Percentiles rank a stretch among this genome's conserved stretches.
phyloP scores from a whole-genome alignment of 2,329 filamentous ascomycete genomes.

The Pseudofabraea citricarpa region DNA sequence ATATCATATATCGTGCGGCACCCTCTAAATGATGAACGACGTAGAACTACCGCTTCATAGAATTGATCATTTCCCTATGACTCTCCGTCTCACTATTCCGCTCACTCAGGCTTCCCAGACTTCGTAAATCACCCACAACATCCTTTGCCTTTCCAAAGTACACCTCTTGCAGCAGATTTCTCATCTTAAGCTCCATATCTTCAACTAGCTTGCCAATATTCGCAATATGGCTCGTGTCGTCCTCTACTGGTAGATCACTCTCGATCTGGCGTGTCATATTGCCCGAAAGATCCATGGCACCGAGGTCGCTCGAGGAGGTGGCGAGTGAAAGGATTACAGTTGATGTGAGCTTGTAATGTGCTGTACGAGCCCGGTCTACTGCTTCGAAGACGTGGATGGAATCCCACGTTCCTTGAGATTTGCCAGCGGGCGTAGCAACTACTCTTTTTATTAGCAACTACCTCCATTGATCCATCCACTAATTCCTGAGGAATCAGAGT shows the following conservation, averaged over 20 bases:
- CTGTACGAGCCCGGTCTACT: conserved; percentile 82
- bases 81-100: conserved; percentile 77
- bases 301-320: conserved; percentile 61
- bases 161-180: conserved; percentile 95
- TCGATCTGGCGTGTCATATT: conserved; percentile 98
- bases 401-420: conserved; percentile 84
- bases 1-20: too few species aligned
- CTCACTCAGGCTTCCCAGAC: conserved; percentile 78
- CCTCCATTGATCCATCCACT: too few species aligned
- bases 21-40: too few species aligned
- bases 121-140: conserved; percentile 91
- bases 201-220: conserved; percentile 94
- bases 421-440: conserved; percentile 63
- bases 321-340: conserved; percentile 92
- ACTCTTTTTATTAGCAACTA: too few species aligned
- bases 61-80: conserved; percentile 81
- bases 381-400: conserved; percentile 98
- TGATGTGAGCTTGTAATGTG: conserved; percentile 96
- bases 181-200: conserved; percentile 99
- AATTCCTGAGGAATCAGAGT: neutral
- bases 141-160: conserved; percentile 99
- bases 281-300: conserved; percentile 86
- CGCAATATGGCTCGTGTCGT: conserved; percentile 87
- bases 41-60: conserved; percentile 33
- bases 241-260: conserved; percentile 82